Evolutionary conservation across 768 basidiomycete genomes (phyloP).

Genomic region (Mycena sanguinolenta): DNA sequence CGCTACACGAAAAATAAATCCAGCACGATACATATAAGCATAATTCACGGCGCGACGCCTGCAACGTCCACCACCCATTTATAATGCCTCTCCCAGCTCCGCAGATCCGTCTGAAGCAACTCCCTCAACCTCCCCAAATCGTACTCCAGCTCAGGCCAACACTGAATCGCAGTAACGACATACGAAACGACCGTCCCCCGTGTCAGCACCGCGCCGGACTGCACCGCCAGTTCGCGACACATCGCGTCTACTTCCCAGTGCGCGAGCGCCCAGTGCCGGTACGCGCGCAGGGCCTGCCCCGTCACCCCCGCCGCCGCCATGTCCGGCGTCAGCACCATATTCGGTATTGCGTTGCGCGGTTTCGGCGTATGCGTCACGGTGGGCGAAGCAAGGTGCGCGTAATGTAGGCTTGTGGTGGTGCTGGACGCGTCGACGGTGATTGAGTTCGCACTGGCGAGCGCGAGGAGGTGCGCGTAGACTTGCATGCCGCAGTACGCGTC

Average conservation of each 20-base stretch:
- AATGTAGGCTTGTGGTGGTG: conserved; percentile 10
- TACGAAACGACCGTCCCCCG: conserved; percentile 50
- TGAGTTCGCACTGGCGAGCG: conserved; percentile 40
- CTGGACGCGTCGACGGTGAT: conserved; percentile 32
- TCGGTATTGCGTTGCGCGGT: conserved; percentile 2
- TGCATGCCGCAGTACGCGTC: conserved; percentile 52
- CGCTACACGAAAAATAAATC: conserved; percentile 5
- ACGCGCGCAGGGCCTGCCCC: conserved; percentile 49
- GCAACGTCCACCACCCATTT: conserved; percentile 22
- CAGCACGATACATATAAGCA: too few relatives aligned
- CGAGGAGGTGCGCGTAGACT: conserved; percentile 46
- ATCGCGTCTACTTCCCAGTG: conserved; percentile 47
- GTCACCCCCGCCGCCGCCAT: conserved; percentile 29
- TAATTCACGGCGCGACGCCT: too few relatives aligned
- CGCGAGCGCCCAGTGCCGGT: conserved; percentile 48
- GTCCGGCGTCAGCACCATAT: conserved; percentile 17
- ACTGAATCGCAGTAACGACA: conserved; percentile 47
- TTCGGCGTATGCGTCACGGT: not conserved
- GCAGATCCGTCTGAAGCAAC: conserved; percentile 48
- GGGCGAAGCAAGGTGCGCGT: conserved; percentile 21
- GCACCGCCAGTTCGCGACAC: conserved; percentile 42
- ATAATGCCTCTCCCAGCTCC: conserved; percentile 32
- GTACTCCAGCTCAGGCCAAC: conserved; percentile 44
- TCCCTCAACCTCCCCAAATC: conserved; percentile 46
- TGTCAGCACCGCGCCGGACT: conserved; percentile 39